Evolutionary conservation across 768 basidiomycete genomes (phyloP), one percentile per base, ranked within the genome.

Genomic region (Clathrus columnatus): DNA sequence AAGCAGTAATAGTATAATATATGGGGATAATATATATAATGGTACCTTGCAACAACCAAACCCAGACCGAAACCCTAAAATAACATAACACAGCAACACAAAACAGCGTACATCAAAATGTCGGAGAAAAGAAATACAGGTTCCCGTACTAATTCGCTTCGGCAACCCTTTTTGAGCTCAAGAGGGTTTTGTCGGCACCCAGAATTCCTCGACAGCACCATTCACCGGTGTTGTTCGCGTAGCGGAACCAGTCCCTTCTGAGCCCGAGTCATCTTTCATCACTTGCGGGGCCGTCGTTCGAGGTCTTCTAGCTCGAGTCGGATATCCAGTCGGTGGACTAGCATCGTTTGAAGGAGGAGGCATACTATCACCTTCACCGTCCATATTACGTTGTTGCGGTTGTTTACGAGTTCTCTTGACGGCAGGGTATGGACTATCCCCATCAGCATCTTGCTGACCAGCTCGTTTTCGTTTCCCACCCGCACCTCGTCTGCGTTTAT

Each of bases 171-270:
- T 21, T 8, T 10, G 21, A 8, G 2, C 20, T 55, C 44, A 55
- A n/a, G 44, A 32, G 24, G 46, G 7, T 45, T 55, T 55, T 2
- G 54, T 55, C 2, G 54, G 54, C 2, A 55, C 45, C 54, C 54
- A 55, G 18, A 55, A 55, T 28, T 55, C 54, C 27, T 55, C 54
- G n/a, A 55, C 46, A 47, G 42, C 45, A 11, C 54, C 54, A 47
- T 55, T 55, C 16, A 55, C 46, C 7, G 54, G 54, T 27, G 54
- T 55, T 17, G 54, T 55, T 20, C 54, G 44, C 27, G 54, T 27
- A 20, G 32, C 54, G 5, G 54, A 55, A 5, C 45, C 54, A 28
- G 54, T 55, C 14, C 54, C 54, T 16, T 55, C 54, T 8, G 54
- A 55, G 18, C 45, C 48, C 4, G 54, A 46, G 4, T 44, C 46